These are phyloP conservation scores for Penicillium roqueforti DNA, from an alignment of 495 filamentous ascomycete species.

Conservation along the genomic window DNA sequence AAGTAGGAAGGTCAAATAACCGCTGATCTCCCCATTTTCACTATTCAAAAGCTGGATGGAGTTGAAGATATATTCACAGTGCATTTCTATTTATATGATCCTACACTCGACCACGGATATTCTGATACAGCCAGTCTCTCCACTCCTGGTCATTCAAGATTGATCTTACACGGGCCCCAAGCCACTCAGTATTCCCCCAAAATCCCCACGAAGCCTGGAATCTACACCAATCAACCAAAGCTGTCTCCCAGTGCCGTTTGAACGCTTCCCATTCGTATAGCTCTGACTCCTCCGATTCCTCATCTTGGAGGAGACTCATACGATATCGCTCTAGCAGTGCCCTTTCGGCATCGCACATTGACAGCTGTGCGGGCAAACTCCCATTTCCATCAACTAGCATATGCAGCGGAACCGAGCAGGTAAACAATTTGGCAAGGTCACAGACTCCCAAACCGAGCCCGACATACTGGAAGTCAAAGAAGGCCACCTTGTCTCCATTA, in stretches of 20 bases:
- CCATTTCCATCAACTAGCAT: conserved; percentile 28
- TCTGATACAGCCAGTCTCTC: conserved; percentile 29
- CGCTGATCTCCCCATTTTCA: neutral
- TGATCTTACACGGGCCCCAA: conserved; percentile 35
- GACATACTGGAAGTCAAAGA: conserved; percentile 42
- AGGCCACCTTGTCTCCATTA: conserved; percentile 29
- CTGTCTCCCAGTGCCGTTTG: conserved; percentile 37
- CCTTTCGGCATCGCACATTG: conserved; percentile 30
- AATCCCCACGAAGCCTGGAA: conserved; percentile 44
- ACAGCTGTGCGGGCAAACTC: conserved; percentile 23
- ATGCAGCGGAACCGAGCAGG: conserved; percentile 34
- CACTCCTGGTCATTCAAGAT: conserved; percentile 30
- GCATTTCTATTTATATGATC: no score
- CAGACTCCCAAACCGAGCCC: conserved; percentile 38
- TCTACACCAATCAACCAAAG: conserved; percentile 40
- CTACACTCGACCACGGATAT: neutral
- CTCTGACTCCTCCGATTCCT: neutral
- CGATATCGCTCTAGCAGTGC: conserved; percentile 28
- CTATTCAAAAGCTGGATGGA: neutral
- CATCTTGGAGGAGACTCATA: conserved; percentile 12
- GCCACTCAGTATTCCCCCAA: conserved; percentile 43
- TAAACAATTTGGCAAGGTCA: conserved; percentile 41
- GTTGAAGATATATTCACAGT: no score
- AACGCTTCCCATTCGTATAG: conserved; percentile 30
- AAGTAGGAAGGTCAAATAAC: no score